A percentile compares a stretch with the other conserved stretches of the same genome.
Conservation (phyloP, 352 stramenopile species). For the Globisporangium parvum region DNA sequence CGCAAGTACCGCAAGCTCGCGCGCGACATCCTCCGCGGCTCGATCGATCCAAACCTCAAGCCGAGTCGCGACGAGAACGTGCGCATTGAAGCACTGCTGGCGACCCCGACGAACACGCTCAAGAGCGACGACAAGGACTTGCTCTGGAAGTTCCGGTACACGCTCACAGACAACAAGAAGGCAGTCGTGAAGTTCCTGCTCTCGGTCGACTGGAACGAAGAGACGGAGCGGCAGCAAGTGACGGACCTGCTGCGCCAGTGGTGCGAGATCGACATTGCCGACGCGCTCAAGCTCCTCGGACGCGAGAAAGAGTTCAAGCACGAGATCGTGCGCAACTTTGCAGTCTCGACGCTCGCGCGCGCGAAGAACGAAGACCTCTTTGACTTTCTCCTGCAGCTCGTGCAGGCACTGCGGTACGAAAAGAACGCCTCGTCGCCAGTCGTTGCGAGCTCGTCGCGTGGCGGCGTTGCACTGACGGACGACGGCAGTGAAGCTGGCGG, state of each 20-base stretch:
- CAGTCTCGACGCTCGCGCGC: conserved; percentile 92
- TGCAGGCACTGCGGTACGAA: conserved; percentile 95
- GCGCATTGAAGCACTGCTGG: conserved; percentile 90
- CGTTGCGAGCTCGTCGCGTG: conserved; percentile 27
- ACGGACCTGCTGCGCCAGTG: conserved; percentile 76
- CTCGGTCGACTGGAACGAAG: conserved; percentile 97
- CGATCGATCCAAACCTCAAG: conserved; percentile 97
- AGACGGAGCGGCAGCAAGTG: conserved; percentile 95
- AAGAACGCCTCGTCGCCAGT: conserved; percentile 24
- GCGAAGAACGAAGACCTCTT: conserved; percentile 97
- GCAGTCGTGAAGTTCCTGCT: conserved; percentile 98
- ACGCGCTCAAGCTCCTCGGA: conserved; percentile 96
- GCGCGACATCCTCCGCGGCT: conserved; percentile 93
- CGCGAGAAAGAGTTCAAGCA: conserved; percentile 88
- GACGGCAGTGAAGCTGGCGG: conserved; percentile 4
- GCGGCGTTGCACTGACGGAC: conserved; percentile 14
- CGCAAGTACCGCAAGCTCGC: conserved; percentile 98
- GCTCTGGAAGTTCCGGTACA: conserved; percentile 96
- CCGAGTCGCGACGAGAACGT: conserved; percentile 93
- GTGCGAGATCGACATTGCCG: conserved; percentile 95
- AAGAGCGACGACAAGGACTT: conserved; percentile 91
- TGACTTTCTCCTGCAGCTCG: conserved; percentile 97
- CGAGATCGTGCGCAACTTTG: conserved; percentile 93
- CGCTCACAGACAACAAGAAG: conserved; percentile 91
- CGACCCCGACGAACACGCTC: conserved; percentile 91